Conservation (phyloP, 176 grass and related monocot genomes). For the Alloteropsis semialata region DNA sequence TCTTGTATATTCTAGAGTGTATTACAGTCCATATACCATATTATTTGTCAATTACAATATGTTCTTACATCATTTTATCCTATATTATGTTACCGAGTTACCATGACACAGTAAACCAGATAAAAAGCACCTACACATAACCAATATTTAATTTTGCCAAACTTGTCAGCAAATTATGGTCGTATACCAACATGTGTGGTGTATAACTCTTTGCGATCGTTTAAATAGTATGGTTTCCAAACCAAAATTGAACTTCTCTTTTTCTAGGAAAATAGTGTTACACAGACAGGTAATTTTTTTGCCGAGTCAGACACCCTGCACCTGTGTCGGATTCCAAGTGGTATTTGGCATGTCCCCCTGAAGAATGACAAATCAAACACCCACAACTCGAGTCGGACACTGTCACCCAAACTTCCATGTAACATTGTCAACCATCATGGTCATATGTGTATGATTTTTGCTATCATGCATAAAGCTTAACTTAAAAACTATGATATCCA, state of each 20-base stretch:
- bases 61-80: background rate
- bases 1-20: background rate
- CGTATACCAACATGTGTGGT: background rate
- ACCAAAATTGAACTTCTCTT: background rate
- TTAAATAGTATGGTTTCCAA: background rate
- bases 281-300: too few relatives aligned
- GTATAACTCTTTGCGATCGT: background rate
- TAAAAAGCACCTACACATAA: background rate
- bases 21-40: background rate
- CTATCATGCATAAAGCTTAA: background rate
- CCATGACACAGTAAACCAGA: background rate
- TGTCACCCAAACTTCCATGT: too few relatives aligned
- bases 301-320: too few relatives aligned
- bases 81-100: background rate
- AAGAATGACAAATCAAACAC: too few relatives aligned
- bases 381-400: too few relatives aligned
- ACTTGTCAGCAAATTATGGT: conserved; percentile 4
- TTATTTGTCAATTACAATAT: background rate
- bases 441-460: background rate
- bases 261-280: background rate
- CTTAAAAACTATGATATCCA: background rate
- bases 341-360: too few relatives aligned
- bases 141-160: background rate
- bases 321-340: too few relatives aligned
- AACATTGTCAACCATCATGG: background rate